These are phyloP conservation scores for Vigna trinervia DNA, from an alignment of 306 rosid species.

Conservation along the genomic window DNA sequence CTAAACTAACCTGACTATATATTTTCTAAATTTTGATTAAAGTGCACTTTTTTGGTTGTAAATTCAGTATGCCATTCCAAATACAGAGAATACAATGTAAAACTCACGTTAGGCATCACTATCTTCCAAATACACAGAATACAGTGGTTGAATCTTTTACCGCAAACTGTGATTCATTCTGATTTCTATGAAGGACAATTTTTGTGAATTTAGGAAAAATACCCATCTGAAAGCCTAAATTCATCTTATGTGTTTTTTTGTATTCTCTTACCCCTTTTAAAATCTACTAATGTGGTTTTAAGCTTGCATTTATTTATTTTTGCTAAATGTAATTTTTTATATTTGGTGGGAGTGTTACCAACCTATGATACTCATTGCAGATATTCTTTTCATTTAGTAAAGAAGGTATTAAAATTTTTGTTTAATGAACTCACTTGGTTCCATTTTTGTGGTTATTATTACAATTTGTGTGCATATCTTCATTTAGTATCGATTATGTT, in stretches of 20 bases:
- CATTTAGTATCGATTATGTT: constrained; percentile 5
- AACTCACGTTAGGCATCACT: too few species aligned
- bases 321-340: constrained; percentile 31
- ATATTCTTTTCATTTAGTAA: constrained; percentile 2
- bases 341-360: constrained; percentile 21
- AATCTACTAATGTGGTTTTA: constrained; percentile 27
- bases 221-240: constrained; percentile 17
- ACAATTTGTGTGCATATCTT: constrained; percentile 35
- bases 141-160: not conserved
- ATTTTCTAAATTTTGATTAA: constrained; percentile 18
- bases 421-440: constrained; percentile 16
- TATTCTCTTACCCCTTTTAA: constrained; percentile 11
- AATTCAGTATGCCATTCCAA: constrained; percentile 21
- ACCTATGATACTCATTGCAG: not conserved
- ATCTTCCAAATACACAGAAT: not conserved
- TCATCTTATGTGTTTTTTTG: constrained; percentile 16
- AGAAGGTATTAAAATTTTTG: constrained; percentile 22
- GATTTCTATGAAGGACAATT: not conserved
- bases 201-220: constrained; percentile 5
- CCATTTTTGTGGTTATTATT: constrained; percentile 14
- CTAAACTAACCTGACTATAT: not conserved
- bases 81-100: not conserved
- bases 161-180: constrained; percentile 21
- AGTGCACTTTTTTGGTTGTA: constrained; percentile 20
- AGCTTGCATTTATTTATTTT: constrained; percentile 1